These are phyloP conservation scores for Actinomortierella ambigua DNA, from an alignment of 371 early-diverging fungal species.

Conservation along the genomic window DNA sequence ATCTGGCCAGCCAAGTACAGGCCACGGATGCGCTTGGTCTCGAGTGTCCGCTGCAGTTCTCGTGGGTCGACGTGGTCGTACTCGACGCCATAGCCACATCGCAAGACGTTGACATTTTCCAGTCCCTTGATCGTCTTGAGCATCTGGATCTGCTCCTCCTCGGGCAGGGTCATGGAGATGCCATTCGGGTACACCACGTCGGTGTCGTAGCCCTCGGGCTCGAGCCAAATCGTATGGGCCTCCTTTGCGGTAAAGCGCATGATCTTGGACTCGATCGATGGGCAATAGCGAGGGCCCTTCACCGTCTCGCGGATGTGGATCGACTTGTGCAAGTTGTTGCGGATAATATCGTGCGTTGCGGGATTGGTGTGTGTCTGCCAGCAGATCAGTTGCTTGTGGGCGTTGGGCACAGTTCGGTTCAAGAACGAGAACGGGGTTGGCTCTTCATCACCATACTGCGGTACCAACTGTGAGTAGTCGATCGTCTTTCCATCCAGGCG, in stretches of 20 bases:
- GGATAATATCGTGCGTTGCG: conserved; percentile 70
- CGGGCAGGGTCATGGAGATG: conserved; percentile 85
- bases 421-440: conserved; percentile 82
- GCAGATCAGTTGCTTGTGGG: conserved; percentile 68
- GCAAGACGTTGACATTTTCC: conserved; percentile 77
- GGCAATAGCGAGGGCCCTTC: conserved; percentile 88
- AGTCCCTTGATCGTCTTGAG: conserved; percentile 78
- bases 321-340: conserved; percentile 75
- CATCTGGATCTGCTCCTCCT: conserved; percentile 73
- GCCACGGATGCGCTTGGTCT: conserved; percentile 79
- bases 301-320: conserved; percentile 87
- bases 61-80: conserved; percentile 89
- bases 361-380: conserved; percentile 80
- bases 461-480: conserved; percentile 64
- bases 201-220: conserved; percentile 81
- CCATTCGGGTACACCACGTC: conserved; percentile 85
- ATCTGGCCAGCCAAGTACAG: conserved; percentile 88
- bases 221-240: conserved; percentile 81
- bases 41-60: conserved; percentile 76
- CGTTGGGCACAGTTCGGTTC: conserved; percentile 48
- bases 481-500: conserved; percentile 79
- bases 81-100: conserved; percentile 82
- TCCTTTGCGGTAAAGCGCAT: conserved; percentile 71
- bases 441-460: conserved; percentile 78
- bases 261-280: conserved; percentile 85